Base-by-base conservation (phyloP, 2,329 filamentous ascomycete species). In the Laburnicola sp. region DNA sequence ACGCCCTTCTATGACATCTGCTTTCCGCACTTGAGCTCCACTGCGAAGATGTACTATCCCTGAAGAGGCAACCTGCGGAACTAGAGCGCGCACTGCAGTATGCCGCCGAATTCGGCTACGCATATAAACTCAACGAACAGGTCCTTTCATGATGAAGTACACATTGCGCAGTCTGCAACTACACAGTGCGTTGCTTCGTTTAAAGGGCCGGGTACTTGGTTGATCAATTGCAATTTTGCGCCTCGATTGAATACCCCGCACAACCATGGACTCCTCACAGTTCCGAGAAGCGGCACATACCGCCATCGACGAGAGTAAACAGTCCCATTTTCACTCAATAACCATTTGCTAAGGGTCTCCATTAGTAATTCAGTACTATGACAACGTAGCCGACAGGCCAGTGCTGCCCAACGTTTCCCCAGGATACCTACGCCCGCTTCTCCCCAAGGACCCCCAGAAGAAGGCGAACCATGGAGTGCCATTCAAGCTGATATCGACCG, bases 401-500 rank as follows among this genome's bases (percentile, higher is more conserved):
- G 91, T 96, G 32, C 78, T 95, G 6, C 87, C 92, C 9, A 82
- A 82, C 46, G 86, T 97, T 43, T 78, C 87, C 52, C 93, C 93
- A 0, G 93, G 93, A 49, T 97, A 96, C 71, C 84, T 97, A 7
- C 83, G 85, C 41, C 86, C 88, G 39, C 81, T 94, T 5, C 84
- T 97, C 22, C 93, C 2, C 65, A 74, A 34, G 78, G 76, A 47
- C 84, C 83, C 34, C 93, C 83, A 42, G 78, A 80, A 59, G 78
- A 83, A 51, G 88, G 81, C 64, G 91, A 87, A 78, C 76, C 82
- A 67, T 96, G 92, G 89, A 75, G 79, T 22, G 79, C 83, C 45
- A 97, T 97, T 66, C 88, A 91, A 63, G 80, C 84, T 50, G 93
- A 97, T 69, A 86, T 97, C 45, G 87, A 92, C 63, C 76, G 81